phyloP scores from a whole-genome alignment of 1,284 basidiomycete species.

The Papiliotrema laurentii region DNA sequence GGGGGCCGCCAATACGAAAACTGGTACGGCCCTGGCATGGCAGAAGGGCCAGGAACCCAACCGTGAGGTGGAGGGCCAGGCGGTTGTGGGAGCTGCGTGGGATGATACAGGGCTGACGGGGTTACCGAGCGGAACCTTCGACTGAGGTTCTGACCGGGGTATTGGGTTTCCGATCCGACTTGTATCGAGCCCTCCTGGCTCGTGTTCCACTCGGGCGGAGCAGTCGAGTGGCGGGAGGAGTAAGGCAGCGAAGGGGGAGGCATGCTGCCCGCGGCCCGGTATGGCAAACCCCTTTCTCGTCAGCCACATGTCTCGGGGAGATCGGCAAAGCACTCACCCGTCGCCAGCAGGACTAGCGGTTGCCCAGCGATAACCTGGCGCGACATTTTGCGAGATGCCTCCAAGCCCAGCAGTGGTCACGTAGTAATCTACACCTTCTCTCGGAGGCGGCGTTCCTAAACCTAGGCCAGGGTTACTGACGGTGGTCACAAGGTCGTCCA shows the following conservation, averaged over 20 bases:
- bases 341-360: constrained; percentile 7
- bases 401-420: background rate
- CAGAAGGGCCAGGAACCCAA: background rate
- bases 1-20: constrained; percentile 2
- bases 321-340: background rate
- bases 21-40: background rate
- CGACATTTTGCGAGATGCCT: background rate
- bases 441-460: constrained; percentile 2
- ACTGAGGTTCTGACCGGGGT: background rate
- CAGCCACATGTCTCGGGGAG: background rate
- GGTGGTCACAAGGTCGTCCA: constrained; percentile 21
- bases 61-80: background rate
- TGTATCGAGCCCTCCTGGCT: background rate
- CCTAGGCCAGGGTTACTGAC: background rate
- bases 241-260: constrained; percentile 6
- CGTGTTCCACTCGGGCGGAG: constrained; percentile 5
- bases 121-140: constrained; percentile 12
- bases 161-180: background rate
- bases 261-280: constrained; percentile 3
- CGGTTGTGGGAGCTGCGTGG: background rate
- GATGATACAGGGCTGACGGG: constrained; percentile 3
- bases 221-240: constrained; percentile 5
- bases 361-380: constrained; percentile 1
- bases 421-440: constrained; percentile 6
- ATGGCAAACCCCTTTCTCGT: background rate